phyloP scores from a whole-genome alignment of 2,329 filamentous ascomycete genomes.

The Plectosphaerella sp. region DNA sequence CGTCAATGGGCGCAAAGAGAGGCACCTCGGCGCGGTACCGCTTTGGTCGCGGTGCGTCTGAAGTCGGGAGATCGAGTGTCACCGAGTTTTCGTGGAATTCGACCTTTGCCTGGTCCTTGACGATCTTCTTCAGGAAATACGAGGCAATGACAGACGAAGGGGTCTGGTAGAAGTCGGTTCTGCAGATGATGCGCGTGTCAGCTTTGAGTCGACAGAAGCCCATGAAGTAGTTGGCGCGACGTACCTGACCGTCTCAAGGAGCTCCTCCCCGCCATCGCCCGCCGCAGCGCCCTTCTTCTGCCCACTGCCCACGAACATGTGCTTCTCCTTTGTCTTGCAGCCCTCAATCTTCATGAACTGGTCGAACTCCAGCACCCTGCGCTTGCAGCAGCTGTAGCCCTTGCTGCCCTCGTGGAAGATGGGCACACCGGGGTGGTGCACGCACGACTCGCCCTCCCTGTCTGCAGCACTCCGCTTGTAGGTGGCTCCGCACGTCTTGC shows the following conservation, averaged over 20 bases:
- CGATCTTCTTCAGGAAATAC: constrained; percentile 95
- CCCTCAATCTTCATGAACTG: constrained; percentile 96
- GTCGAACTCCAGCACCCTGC: constrained; percentile 91
- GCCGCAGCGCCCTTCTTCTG: constrained; percentile 54
- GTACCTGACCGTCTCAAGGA: constrained; percentile 72
- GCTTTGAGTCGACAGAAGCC: not conserved
- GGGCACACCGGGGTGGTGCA: constrained; percentile 83
- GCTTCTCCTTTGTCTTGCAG: constrained; percentile 74
- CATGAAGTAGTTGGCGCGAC: constrained; percentile 16
- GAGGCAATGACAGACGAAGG: constrained; percentile 78
- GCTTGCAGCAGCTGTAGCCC: constrained; percentile 95
- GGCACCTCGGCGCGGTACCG: constrained; percentile 70
- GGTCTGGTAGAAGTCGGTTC: constrained; percentile 94
- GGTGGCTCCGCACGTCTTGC: constrained; percentile 65
- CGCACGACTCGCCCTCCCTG: constrained; percentile 71
- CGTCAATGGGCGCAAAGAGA: constrained; percentile 73
- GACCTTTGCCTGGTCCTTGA: constrained; percentile 72
- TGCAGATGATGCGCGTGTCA: constrained; percentile 22
- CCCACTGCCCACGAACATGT: constrained; percentile 78
- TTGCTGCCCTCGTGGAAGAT: constrained; percentile 99
- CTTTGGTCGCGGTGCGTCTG: constrained; percentile 66
- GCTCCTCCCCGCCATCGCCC: constrained; percentile 60
- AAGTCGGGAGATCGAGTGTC: constrained; percentile 78
- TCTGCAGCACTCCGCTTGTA: constrained; percentile 55
- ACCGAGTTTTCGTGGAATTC: constrained; percentile 61